A percentile compares a stretch with the other conserved stretches of the same genome.
phyloP scores from a whole-genome alignment of 306 rosid genomes.

The Sindora glabra region DNA sequence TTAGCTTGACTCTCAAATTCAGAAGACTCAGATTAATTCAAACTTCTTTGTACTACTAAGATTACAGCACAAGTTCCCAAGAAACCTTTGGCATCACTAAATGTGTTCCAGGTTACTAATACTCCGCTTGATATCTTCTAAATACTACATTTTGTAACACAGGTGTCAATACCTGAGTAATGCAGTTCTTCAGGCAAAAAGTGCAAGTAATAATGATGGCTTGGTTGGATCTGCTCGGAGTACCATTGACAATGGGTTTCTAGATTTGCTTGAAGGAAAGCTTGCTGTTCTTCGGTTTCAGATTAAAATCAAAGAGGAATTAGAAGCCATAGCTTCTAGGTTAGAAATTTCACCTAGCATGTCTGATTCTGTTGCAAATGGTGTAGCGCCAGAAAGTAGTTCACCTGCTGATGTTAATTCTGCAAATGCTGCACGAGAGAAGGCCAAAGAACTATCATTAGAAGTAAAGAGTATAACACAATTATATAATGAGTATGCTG shows the following conservation, averaged over 20 bases:
- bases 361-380: slow-evolving; percentile 45
- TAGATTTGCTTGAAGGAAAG: slow-evolving; percentile 96
- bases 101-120: not conserved
- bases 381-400: slow-evolving; percentile 33
- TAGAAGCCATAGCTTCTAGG: slow-evolving; percentile 67
- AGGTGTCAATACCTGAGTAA: slow-evolving; percentile 90
- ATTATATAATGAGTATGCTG: slow-evolving; percentile 91
- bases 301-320: slow-evolving; percentile 79
- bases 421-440: slow-evolving; percentile 40
- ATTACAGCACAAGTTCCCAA: not conserved
- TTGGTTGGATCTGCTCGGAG: slow-evolving; percentile 54
- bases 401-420: slow-evolving; percentile 33
- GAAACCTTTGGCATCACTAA: not conserved
- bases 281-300: slow-evolving; percentile 97
- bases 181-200: slow-evolving; percentile 93
- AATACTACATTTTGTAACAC: slow-evolving; percentile 27
- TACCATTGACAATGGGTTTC: slow-evolving; percentile 67
- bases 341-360: slow-evolving; percentile 46
- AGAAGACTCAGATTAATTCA: too few relatives aligned
- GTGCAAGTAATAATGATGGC: slow-evolving; percentile 56
- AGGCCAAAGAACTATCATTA: slow-evolving; percentile 71
- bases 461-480: slow-evolving; percentile 86
- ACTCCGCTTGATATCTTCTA: slow-evolving; percentile 7
- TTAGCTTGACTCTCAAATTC: too few relatives aligned
- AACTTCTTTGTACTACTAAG: not conserved